Evolutionary conservation across 148 eudicot species (phyloP), one percentile per base, ranked within the genome.

Genomic region (Spergularia marina): DNA sequence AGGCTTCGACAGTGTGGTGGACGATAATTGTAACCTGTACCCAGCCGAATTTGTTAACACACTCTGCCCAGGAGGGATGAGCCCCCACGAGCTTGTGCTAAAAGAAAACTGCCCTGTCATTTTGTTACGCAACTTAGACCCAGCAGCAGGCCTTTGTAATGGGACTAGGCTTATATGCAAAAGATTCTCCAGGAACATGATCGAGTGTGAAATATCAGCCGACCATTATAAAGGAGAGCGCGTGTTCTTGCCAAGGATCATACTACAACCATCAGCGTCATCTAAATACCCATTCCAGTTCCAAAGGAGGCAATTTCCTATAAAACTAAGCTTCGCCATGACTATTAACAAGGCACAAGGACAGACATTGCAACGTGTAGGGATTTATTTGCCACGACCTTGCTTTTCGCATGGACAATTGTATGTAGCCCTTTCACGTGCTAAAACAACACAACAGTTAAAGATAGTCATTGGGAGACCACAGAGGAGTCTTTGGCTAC

Each of bases 271-370:
- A 13, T 6, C 77, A 49, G 14, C 58, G 0, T 49, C 34, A 0
- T 0, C 16, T 23, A 21, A 49, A 5, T 62, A 51, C 5, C 60
- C 53, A 0, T 64, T 65, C 17, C 36, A 53, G 14, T 65, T 75
- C 17, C 25, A 65, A n/a, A 51, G 77, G 10, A 64, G 34, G 12
- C 63, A 65, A n/a, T 52, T 53, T 41, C 59, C 73, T 5, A 25
- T 53, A 39, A 70, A 65, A 13, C 16, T 75, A 1, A 52, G 78
- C 12, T 74, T 74, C 20, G 51, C 77, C 11, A 74, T 74, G 77
- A 74, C 77, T 0, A 54, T 75, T 1, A 75, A 65, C 47, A 75
- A 75, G n/a, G 40, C 53, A 3, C 78, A 75, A 18, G 78, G 64
- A 0, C 71, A 75, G 6, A 75, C 71, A 0, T 16, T 75, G 0